Evolutionary conservation across 768 basidiomycete species (phyloP), one percentile per base, ranked within the genome.

Genomic region (Tephrocybe sp.): DNA sequence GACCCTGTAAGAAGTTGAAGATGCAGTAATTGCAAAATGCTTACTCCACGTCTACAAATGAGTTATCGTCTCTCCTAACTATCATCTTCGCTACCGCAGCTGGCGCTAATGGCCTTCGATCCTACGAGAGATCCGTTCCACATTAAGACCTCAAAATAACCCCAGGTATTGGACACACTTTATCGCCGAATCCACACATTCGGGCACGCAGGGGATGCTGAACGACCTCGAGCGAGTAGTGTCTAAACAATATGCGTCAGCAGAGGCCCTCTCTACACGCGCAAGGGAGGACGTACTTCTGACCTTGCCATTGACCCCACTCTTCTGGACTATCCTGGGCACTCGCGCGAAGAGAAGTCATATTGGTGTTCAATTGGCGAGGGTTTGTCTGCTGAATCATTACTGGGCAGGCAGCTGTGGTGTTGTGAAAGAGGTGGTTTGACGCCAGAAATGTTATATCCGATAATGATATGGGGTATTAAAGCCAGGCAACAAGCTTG

Each of bases 171-270:
- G 31, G 46, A 57, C 63, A 52, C 58, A 92, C 93, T 77, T 95
- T 96, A 75, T 97, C 92, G 37, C 94, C 94, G 67, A 96, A 95
- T 9, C 95, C 95, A 65, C 94, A 96, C 86, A 95, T 95, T 56
- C 94, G 82, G 41, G 94, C 95, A 35, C 94, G 83, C 39, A 90
- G 68, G 32, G 95, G 94, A 59, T 95, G 83, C 64, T 97, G 95
- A 3, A 90, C 79, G 59, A 95, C 81, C 56, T 91, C 86, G 34
- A 96, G 78, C 12, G 85, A 82, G 67, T 95, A 95, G 64, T 87
- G 76, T 63, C 91, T 92, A 60, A 2, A 16, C 38, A 44, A 28
- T 11, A 6, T 49, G 36, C 11, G 56, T 56, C 9, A 53, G 59
- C 43, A 60, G 48, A 39, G 34, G 43, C 54, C 32, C 56, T 39